Base-by-base conservation (phyloP, 2,329 filamentous ascomycete genomes). In the Hysterium pulicare region DNA sequence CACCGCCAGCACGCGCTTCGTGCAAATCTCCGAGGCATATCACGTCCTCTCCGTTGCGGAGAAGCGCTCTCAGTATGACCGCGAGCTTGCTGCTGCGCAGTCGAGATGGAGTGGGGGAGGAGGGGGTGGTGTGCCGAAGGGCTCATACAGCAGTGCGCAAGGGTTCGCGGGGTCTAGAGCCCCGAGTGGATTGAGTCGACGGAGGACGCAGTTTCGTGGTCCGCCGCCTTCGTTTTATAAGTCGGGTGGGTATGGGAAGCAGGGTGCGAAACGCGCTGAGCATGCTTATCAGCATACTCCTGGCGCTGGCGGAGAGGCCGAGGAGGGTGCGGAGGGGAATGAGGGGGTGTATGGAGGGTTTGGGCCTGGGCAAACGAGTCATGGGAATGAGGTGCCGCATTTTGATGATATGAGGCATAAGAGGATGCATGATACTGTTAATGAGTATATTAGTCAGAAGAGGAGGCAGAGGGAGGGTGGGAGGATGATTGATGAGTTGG, bases 171-270 rank as follows among this genome's bases (percentile, higher is more conserved):
- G 88, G 39, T 82, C 84, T 1, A 81, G 93, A 0, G 83, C 90
- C 0, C 82, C 93, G 0, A 88, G 82, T 1, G 93, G 93, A 0
- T 72, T 98, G 23, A 90, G 84, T 62, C 79, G 84, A 31, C 79
- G 91, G 19, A 76, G 88, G 2, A 81, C 82, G 2, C 76, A 83
- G 4, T 96, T 94, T 67, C 80, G 79, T 16, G 91, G 91, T 0
- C 91, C 93, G 3, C 90, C 93, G 38, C 90, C 91, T 0, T 87
- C 82, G 50, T 97, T 96, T 71, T 96, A 89, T 67, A 78, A 84
- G 15, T 83, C 78, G 47, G 90, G 89, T 4, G 88, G 86, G 3
- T 94, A 89, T 78, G 87, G 87, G 36, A 64, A 71, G 2, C 79
- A 87, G 45, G 62, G 69, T 2, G 77, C 77, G 26, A 86, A 85